Percentiles rank a stretch among this genome's conserved stretches.
Evolutionary conservation across 768 basidiomycete genomes (phyloP).

Genomic region (Boletus speciosus): DNA sequence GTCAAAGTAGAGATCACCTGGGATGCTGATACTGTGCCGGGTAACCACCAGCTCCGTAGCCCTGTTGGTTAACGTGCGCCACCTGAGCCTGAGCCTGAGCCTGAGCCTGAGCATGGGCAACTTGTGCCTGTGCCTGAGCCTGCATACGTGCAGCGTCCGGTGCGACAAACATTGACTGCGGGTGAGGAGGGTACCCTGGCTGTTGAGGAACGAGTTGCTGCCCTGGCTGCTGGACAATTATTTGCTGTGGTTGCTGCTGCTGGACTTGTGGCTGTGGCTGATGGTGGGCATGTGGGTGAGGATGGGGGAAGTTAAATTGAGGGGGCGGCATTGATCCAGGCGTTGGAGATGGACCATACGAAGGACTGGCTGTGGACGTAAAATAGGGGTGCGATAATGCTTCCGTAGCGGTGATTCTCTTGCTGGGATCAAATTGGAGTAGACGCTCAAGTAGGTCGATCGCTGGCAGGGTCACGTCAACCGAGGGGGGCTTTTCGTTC

Average conservation of each 20-base stretch:
- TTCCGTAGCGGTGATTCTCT: constrained; percentile 87
- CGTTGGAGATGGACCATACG: constrained; percentile 33
- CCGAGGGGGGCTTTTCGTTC: background rate
- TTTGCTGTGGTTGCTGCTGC: constrained; percentile 42
- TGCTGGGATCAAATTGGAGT: constrained; percentile 92
- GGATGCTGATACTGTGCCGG: constrained; percentile 33
- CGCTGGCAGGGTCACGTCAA: constrained; percentile 40
- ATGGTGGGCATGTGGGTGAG: constrained; percentile 48
- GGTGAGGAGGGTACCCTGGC: constrained; percentile 30
- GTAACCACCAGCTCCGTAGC: constrained; percentile 26
- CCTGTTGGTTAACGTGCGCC: constrained; percentile 29
- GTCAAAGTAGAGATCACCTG: constrained; percentile 13
- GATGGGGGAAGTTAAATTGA: constrained; percentile 64
- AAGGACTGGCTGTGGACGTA: constrained; percentile 44
- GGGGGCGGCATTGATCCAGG: constrained; percentile 66
- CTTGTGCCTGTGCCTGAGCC: constrained; percentile 42
- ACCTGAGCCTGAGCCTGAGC: constrained; percentile 38
- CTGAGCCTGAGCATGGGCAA: constrained; percentile 43
- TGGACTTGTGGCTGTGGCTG: constrained; percentile 42
- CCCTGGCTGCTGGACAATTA: constrained; percentile 36
- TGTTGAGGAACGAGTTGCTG: constrained; percentile 38
- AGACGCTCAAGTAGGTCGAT: constrained; percentile 92
- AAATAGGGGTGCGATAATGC: constrained; percentile 94
- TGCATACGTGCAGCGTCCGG: constrained; percentile 37
- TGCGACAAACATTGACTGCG: constrained; percentile 31